These are phyloP conservation scores for Penicillium bovifimosum DNA, from an alignment of 495 filamentous ascomycete genomes.

Conservation along the genomic window DNA sequence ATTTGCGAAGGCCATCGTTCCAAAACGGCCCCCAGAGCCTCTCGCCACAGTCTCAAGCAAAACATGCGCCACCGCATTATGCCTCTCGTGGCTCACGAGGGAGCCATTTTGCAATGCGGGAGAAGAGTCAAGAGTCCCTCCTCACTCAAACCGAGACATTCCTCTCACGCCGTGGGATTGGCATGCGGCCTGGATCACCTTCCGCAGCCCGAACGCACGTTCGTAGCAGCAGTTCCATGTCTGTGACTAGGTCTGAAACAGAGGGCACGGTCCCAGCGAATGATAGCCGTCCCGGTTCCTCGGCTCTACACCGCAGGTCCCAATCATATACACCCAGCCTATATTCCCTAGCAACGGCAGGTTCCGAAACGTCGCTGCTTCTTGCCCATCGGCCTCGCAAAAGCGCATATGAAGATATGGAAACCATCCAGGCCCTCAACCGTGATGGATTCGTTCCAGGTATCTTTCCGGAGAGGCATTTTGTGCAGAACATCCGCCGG, in stretches of 20 bases:
- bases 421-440: conserved; percentile 50
- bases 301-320: conserved; percentile 26
- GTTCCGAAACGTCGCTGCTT: conserved; percentile 59
- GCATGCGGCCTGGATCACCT: conserved; percentile 47
- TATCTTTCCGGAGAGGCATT: conserved; percentile 61
- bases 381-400: conserved; percentile 48
- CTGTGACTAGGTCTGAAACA: conserved; percentile 44
- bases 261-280: conserved; percentile 32
- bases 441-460: conserved; percentile 53
- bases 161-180: conserved; percentile 47
- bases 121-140: conserved; percentile 51
- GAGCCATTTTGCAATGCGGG: conserved; percentile 48
- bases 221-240: conserved; percentile 44
- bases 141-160: conserved; percentile 54
- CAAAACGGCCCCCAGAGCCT: conserved; percentile 19
- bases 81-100: conserved; percentile 30
- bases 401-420: conserved; percentile 52
- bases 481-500: conserved; percentile 65
- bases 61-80: conserved; percentile 17
- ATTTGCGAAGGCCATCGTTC: conserved; percentile 39
- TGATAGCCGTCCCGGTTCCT: conserved; percentile 30
- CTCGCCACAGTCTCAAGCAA: conserved; percentile 21
- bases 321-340: conserved; percentile 54
- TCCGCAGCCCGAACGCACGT: conserved; percentile 40
- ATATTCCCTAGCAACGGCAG: conserved; percentile 61